These are phyloP conservation scores for Rhodotorula toruloides DNA, from an alignment of 768 basidiomycete species.

Conservation along the genomic window DNA sequence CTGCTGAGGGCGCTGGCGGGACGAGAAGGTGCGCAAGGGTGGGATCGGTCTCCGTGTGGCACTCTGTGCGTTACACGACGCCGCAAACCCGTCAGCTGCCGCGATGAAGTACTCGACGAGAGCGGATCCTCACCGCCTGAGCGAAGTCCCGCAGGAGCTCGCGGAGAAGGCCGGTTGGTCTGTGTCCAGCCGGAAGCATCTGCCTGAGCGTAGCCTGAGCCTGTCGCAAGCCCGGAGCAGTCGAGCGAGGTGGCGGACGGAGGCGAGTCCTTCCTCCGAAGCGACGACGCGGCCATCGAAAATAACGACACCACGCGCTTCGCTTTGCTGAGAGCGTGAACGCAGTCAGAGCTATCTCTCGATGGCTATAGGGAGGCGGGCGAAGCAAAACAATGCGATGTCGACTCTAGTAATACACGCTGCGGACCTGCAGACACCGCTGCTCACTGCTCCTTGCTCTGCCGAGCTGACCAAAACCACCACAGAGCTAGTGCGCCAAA, in stretches of 20 bases:
- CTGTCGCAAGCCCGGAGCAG: too few relatives aligned
- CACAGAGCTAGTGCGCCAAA: not conserved
- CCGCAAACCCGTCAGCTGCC: not conserved
- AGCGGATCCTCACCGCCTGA: conserved; percentile 7
- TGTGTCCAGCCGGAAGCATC: conserved; percentile 10
- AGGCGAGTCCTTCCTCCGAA: too few relatives aligned
- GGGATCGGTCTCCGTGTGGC: not conserved
- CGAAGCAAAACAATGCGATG: too few relatives aligned
- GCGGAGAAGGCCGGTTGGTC: conserved; percentile 4
- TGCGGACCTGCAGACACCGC: not conserved
- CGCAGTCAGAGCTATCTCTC: too few relatives aligned
- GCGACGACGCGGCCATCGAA: not conserved
- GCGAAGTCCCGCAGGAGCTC: conserved; percentile 19
- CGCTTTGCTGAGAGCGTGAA: not conserved
- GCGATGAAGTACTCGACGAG: not conserved
- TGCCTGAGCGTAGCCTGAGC: too few relatives aligned
- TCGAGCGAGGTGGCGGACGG: not conserved
- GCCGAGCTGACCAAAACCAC: not conserved
- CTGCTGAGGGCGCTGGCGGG: not conserved
- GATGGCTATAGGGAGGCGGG: too few relatives aligned
- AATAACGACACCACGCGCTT: not conserved
- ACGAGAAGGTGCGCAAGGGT: conserved; percentile 12
- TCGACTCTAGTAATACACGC: not conserved
- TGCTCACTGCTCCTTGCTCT: not conserved
- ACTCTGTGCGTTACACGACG: not conserved